A percentile compares a stretch with the other conserved stretches of the same genome.
Evolutionary conservation across 352 stramenopile genomes (phyloP).

Genomic region (Nothophytophthora sp.): DNA sequence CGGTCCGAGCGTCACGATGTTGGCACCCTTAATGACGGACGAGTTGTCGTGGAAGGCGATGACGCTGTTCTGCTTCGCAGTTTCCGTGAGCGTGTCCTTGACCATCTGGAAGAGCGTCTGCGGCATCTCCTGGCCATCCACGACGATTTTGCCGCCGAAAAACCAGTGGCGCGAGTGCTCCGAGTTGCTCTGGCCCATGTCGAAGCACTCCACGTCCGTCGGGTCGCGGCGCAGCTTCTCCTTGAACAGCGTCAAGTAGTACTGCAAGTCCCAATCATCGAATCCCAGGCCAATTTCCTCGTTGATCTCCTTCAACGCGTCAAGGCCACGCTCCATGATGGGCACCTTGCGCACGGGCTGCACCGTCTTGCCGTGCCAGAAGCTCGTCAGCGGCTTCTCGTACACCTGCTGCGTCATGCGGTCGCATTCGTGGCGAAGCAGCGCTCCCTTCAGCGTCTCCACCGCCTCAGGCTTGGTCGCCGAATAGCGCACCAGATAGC

Average conservation of each 20-base stretch:
- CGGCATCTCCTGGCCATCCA: constrained; percentile 94
- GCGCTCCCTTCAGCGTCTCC: constrained; percentile 35
- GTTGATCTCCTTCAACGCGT: constrained; percentile 95
- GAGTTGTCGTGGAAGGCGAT: constrained; percentile 99
- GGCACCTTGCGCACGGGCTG: constrained; percentile 85
- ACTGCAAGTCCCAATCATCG: constrained; percentile 98
- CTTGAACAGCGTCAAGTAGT: constrained; percentile 96
- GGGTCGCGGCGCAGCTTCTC: constrained; percentile 96
- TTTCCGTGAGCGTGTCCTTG: constrained; percentile 93
- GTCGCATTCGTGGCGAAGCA: constrained; percentile 76
- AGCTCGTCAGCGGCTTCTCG: constrained; percentile 78
- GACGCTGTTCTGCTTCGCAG: constrained; percentile 89
- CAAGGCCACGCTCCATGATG: constrained; percentile 92
- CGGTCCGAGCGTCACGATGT: constrained; percentile 76
- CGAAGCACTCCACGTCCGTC: constrained; percentile 98
- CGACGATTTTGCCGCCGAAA: constrained; percentile 97
- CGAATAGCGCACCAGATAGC: constrained; percentile 81
- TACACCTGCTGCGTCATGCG: constrained; percentile 98
- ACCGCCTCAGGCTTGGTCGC: constrained; percentile 30
- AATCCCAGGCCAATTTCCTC: constrained; percentile 93
- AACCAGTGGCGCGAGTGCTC: constrained; percentile 99
- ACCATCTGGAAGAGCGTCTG: constrained; percentile 99
- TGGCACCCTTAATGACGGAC: constrained; percentile 93
- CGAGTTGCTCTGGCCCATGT: constrained; percentile 97
- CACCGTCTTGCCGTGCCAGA: constrained; percentile 72